These are phyloP conservation scores for Geosmithia morbida DNA, from an alignment of 2,329 filamentous ascomycete genomes.

Conservation along the genomic window DNA sequence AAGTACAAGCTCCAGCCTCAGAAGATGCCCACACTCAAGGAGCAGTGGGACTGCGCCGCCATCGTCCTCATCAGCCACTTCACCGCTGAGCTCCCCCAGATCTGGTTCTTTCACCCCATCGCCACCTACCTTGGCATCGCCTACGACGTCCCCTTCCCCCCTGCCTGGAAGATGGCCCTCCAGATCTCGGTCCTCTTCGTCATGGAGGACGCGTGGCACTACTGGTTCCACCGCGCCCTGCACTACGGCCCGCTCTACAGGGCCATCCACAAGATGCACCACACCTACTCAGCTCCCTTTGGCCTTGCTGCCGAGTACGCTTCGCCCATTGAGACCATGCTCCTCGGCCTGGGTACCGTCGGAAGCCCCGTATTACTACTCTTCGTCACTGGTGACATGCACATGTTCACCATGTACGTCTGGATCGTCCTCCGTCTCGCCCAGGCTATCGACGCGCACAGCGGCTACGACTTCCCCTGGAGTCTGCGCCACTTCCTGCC, in stretches of 20 bases:
- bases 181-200: slow-evolving; percentile 94
- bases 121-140: slow-evolving; percentile 84
- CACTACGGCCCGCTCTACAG: slow-evolving; percentile 96
- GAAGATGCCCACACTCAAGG: slow-evolving; percentile 83
- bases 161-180: slow-evolving; percentile 70
- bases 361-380: slow-evolving; percentile 74
- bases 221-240: slow-evolving; percentile 85
- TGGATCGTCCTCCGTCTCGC: slow-evolving; percentile 91
- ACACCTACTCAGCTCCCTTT: slow-evolving; percentile 96
- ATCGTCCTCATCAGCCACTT: slow-evolving; percentile 92
- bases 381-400: slow-evolving; percentile 68
- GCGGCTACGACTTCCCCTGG: slow-evolving; percentile 97
- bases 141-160: slow-evolving; percentile 80
- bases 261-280: slow-evolving; percentile 96
- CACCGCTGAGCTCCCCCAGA: slow-evolving; percentile 95
- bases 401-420: slow-evolving; percentile 93
- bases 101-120: slow-evolving; percentile 98
- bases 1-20: slow-evolving; percentile 85
- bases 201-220: slow-evolving; percentile 95
- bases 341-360: slow-evolving; percentile 78
- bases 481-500: slow-evolving; percentile 88
- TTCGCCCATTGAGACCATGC: slow-evolving; percentile 92
- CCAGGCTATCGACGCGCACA: slow-evolving; percentile 96
- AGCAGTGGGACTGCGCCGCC: slow-evolving; percentile 89
- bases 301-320: slow-evolving; percentile 95